These are phyloP conservation scores for Fusarium metavorans DNA, from an alignment of 2,329 filamentous ascomycete genomes.

Conservation along the genomic window DNA sequence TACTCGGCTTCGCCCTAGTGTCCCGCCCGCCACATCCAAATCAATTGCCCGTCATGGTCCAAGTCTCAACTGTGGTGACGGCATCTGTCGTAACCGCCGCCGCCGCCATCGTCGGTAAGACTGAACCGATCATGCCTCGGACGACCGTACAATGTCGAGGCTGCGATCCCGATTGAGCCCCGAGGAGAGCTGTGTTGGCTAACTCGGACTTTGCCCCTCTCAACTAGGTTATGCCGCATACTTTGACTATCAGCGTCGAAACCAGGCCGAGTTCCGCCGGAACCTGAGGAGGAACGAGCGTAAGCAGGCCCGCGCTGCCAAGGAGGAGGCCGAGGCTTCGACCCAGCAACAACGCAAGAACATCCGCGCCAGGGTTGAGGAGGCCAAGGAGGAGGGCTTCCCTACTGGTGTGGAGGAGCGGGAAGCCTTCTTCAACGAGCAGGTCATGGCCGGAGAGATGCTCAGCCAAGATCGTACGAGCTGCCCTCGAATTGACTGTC, in stretches of 20 bases:
- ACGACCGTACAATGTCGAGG: not conserved
- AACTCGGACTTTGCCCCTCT: constrained; percentile 17
- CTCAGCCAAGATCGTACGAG: constrained; percentile 83
- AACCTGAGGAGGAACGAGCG: constrained; percentile 81
- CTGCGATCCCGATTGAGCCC: not conserved
- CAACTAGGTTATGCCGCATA: constrained; percentile 73
- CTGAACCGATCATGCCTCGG: constrained; percentile 3
- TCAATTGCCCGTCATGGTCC: constrained; percentile 54
- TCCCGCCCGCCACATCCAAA: constrained; percentile 32
- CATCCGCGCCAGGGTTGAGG: constrained; percentile 81
- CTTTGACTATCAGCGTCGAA: constrained; percentile 76
- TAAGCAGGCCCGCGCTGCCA: constrained; percentile 76
- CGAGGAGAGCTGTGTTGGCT: constrained; percentile 16
- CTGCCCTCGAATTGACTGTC: not conserved
- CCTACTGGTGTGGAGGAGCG: constrained; percentile 91
- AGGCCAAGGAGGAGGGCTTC: constrained; percentile 92
- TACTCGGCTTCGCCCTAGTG: constrained; percentile 16
- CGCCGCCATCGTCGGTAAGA: constrained; percentile 69
- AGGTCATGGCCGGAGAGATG: constrained; percentile 89
- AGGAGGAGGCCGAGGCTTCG: constrained; percentile 77
- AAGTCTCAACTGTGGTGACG: constrained; percentile 68
- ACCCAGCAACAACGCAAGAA: constrained; percentile 75
- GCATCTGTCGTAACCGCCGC: constrained; percentile 71
- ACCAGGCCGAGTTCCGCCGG: constrained; percentile 74
- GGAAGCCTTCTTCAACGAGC: constrained; percentile 96